phyloP scores from a whole-genome alignment of 176 grass and related monocot species.

The Otatea glauca region DNA sequence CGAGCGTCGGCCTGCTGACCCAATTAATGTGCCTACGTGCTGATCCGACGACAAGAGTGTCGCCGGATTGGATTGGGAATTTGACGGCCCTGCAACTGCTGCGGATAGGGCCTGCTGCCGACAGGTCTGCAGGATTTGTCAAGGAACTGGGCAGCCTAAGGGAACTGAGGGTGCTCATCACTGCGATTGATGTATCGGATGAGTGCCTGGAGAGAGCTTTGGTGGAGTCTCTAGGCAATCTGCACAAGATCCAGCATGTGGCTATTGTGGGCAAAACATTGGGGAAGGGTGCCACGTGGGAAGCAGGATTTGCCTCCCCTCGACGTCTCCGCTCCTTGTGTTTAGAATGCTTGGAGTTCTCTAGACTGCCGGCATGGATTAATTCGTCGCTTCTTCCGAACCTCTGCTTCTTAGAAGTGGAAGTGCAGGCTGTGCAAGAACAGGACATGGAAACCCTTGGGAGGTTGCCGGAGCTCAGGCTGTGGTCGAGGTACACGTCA shows the following conservation, averaged over 20 bases:
- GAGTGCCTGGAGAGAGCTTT: background rate
- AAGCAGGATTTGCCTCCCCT: background rate
- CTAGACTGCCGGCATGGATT: background rate
- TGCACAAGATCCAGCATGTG: background rate
- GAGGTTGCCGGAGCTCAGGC: background rate
- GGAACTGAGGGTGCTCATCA: background rate
- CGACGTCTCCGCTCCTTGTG: fast-evolving
- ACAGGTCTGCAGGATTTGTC: background rate
- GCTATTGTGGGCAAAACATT: background rate
- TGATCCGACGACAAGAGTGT: background rate
- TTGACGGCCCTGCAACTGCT: background rate
- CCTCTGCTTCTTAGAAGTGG: too few relatives aligned
- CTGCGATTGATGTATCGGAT: background rate
- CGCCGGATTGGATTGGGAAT: background rate
- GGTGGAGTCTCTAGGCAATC: background rate
- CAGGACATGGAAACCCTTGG: slow-evolving; percentile 9
- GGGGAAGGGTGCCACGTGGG: background rate
- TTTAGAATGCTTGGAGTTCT: background rate
- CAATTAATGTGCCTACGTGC: background rate
- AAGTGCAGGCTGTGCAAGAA: background rate
- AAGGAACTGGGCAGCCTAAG: background rate
- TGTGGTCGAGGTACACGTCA: fast-evolving
- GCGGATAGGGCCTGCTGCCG: too few relatives aligned
- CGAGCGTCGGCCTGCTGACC: background rate
- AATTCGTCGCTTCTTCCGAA: background rate